These are phyloP conservation scores for Penicillium oxalicum DNA, from an alignment of 2,329 filamentous ascomycete species.

Conservation along the genomic window DNA sequence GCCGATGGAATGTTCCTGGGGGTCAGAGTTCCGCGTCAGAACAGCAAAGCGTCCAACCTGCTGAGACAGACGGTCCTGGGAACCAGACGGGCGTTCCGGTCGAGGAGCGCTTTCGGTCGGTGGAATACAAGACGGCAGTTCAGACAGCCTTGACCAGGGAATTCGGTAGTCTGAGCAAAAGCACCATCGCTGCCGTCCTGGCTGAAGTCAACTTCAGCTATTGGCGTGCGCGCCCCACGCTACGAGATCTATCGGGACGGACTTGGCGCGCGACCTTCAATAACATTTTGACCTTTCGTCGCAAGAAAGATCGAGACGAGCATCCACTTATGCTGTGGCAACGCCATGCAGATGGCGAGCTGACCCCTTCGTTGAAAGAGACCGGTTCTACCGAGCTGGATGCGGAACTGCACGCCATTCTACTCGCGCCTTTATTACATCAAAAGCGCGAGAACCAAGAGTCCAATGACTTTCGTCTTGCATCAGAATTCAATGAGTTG, in stretches of 20 bases:
- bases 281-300: constrained; percentile 38
- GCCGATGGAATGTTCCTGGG: constrained; percentile 40
- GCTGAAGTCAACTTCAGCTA: constrained; percentile 46
- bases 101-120: constrained; percentile 41
- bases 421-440: constrained; percentile 36
- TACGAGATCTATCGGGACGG: constrained; percentile 39
- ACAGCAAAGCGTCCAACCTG: constrained; percentile 1
- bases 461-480: constrained; percentile 32
- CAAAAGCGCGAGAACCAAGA: constrained; percentile 34
- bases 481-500: constrained; percentile 39
- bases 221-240: constrained; percentile 36
- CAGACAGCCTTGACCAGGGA: constrained; percentile 37
- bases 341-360: constrained; percentile 27
- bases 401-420: constrained; percentile 33
- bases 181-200: constrained; percentile 42
- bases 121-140: constrained; percentile 40
- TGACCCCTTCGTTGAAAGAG: constrained; percentile 32
- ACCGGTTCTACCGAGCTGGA: constrained; percentile 43
- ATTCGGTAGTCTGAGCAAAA: constrained; percentile 40
- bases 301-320: constrained; percentile 35
- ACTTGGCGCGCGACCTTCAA: constrained; percentile 43
- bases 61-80: constrained; percentile 3
- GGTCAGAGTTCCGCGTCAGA: constrained; percentile 7
- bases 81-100: constrained; percentile 26
- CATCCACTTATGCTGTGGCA: constrained; percentile 39